These are phyloP conservation scores for Petunia axillaris DNA, from an alignment of 257 asterid genomes.

Conservation along the genomic window DNA sequence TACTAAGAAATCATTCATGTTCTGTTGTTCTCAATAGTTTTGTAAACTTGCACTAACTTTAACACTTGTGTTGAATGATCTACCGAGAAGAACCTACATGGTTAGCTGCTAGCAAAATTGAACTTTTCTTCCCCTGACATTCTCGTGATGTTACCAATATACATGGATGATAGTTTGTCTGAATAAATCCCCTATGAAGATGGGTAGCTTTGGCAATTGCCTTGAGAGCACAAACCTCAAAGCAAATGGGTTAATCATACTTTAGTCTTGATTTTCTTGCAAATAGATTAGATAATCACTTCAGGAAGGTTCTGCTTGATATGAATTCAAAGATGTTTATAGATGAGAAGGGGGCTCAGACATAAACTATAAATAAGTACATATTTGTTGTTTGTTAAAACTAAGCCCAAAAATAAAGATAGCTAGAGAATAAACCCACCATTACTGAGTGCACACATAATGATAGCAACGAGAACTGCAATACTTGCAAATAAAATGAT, in stretches of 20 bases:
- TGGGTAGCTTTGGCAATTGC: neutral
- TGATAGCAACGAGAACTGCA: neutral
- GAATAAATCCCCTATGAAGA: neutral
- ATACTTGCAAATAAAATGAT: neutral
- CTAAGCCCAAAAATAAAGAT: too few relatives aligned
- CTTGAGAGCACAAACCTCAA: neutral
- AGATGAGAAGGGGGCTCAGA: neutral
- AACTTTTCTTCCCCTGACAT: neutral
- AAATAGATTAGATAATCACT: conserved; percentile 3
- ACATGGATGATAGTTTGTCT: neutral
- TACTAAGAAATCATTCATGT: neutral
- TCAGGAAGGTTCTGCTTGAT: neutral
- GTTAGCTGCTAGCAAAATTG: conserved; percentile 6
- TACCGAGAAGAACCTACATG: neutral
- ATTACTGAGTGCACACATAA: neutral
- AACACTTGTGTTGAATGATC: neutral
- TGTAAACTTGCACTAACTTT: neutral
- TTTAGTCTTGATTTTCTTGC: neutral
- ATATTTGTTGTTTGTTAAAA: neutral
- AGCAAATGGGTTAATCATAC: neutral
- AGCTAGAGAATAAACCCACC: neutral
- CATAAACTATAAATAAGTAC: neutral
- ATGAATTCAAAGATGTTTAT: neutral
- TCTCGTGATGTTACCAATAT: neutral
- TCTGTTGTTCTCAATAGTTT: conserved; percentile 6